phyloP scores from a whole-genome alignment of 169 alveolate species.

The Plasmodium vivax region DNA sequence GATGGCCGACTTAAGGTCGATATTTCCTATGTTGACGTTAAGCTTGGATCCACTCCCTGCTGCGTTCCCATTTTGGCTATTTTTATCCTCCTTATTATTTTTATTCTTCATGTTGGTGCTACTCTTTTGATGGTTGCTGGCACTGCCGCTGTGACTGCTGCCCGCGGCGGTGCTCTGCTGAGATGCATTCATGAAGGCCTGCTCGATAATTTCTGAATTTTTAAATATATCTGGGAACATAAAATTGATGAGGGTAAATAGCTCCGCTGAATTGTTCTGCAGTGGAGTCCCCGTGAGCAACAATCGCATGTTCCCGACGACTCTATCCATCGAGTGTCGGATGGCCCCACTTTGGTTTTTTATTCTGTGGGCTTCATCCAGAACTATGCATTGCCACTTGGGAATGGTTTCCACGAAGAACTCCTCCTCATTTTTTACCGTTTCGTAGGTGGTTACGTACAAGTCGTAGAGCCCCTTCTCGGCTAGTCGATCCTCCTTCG shows the following conservation, averaged over 20 bases:
- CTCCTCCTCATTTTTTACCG: constrained; percentile 92
- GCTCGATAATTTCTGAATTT: constrained; percentile 95
- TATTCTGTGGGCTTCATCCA: constrained; percentile 99
- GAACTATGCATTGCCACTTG: constrained; percentile 95
- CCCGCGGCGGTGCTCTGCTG: background rate
- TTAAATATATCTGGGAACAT: constrained; percentile 98
- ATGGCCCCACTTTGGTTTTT: constrained; percentile 96
- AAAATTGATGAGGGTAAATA: constrained; percentile 95
- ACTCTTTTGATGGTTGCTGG: constrained; percentile 5
- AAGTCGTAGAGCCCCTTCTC: constrained; percentile 89
- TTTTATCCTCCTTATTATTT: constrained; percentile 41
- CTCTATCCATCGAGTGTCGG: constrained; percentile 93
- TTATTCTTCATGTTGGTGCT: constrained; percentile 1
- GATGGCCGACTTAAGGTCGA: constrained; percentile 76
- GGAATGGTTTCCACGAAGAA: constrained; percentile 89
- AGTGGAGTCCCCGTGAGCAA: constrained; percentile 97
- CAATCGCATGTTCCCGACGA: constrained; percentile 90
- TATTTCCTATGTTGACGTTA: constrained; percentile 38
- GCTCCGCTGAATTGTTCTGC: constrained; percentile 95
- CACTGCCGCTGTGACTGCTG: constrained; percentile 1
- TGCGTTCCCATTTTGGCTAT: background rate
- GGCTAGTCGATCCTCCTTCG: constrained; percentile 89
- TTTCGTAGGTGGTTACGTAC: constrained; percentile 93
- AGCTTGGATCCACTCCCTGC: background rate
- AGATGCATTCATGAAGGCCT: constrained; percentile 83